A percentile compares a stretch with the other conserved stretches of the same genome.
Evolutionary conservation across 2,329 filamentous ascomycete genomes (phyloP).

Genomic region (Scedosporium apiospermum): DNA sequence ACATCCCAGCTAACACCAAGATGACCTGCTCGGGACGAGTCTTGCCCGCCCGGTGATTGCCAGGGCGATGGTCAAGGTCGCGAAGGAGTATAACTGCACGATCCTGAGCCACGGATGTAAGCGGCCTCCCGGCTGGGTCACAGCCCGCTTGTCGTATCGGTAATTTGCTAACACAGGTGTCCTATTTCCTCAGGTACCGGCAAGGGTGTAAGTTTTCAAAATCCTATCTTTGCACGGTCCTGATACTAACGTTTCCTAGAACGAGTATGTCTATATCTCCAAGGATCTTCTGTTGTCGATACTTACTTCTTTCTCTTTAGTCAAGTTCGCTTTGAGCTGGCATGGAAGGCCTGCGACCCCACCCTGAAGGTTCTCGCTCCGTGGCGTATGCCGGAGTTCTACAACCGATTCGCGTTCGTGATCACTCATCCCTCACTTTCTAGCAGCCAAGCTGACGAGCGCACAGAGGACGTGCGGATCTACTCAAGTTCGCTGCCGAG

Average conservation of each 20-base stretch:
- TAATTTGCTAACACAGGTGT: too few species aligned
- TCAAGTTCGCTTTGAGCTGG: conserved; percentile 29
- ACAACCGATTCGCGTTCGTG: conserved; percentile 37
- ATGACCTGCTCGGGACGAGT: conserved; percentile 32
- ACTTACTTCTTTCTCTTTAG: too few species aligned
- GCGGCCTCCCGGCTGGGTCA: not conserved
- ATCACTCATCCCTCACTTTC: conserved; percentile 25
- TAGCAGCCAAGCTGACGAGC: not conserved
- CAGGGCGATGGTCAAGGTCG: conserved; percentile 44
- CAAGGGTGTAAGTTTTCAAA: conserved; percentile 31
- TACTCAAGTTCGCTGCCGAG: conserved; percentile 60
- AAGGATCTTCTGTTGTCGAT: too few species aligned
- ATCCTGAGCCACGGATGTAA: conserved; percentile 39
- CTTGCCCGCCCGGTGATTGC: conserved; percentile 58
- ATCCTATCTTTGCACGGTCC: too few species aligned
- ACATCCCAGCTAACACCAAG: too few species aligned
- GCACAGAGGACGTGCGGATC: conserved; percentile 43
- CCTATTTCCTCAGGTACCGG: conserved; percentile 29
- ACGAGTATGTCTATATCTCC: too few species aligned
- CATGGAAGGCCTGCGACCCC: conserved; percentile 42
- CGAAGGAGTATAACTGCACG: conserved; percentile 24
- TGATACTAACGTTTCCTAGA: too few species aligned
- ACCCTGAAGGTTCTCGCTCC: conserved; percentile 55
- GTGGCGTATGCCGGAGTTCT: conserved; percentile 4
- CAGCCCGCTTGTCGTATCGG: too few species aligned